A percentile compares a stretch with the other conserved stretches of the same genome.
phyloP scores from a whole-genome alignment of 768 basidiomycete species.

The Clitopilus passeckerianus region DNA sequence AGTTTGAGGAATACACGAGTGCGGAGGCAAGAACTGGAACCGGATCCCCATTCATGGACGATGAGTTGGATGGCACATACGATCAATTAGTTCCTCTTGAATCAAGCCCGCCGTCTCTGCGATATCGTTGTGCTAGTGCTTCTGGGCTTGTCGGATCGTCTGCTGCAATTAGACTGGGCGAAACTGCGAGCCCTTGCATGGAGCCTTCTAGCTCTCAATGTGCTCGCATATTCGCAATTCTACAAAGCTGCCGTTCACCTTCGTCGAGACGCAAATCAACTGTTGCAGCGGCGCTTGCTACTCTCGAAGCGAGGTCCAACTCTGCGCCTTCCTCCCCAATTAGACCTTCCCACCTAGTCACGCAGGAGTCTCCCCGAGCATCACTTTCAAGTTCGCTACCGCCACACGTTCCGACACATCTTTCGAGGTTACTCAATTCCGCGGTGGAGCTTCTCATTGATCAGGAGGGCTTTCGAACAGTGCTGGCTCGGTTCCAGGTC shows the following conservation, averaged over 20 bases:
- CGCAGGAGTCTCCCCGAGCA: background rate
- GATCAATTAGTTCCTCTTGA: background rate
- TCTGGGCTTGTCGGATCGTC: background rate
- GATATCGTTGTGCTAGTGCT: background rate
- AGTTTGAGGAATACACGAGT: too few relatives aligned
- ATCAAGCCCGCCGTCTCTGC: background rate
- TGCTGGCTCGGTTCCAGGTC: constrained; percentile 54
- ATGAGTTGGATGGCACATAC: too few relatives aligned
- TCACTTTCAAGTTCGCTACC: background rate
- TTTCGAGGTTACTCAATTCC: constrained; percentile 50
- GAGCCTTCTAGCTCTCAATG: background rate
- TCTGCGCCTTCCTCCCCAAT: constrained; percentile 9
- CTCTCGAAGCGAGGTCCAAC: constrained; percentile 7
- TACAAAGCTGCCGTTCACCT: background rate
- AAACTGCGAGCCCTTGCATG: background rate
- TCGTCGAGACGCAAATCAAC: background rate
- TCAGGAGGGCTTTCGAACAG: constrained; percentile 76
- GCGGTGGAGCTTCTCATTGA: constrained; percentile 69
- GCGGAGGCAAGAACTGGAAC: too few relatives aligned
- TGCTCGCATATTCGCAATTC: background rate
- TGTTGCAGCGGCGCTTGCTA: constrained; percentile 7
- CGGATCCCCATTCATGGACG: too few relatives aligned
- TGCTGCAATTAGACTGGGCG: background rate
- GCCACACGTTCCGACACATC: constrained; percentile 11
- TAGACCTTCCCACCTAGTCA: background rate